Percentiles rank a stretch among this genome's conserved stretches.
phyloP scores from a whole-genome alignment of 768 basidiomycete genomes.

The Xerocomus brunneocitrinus region DNA sequence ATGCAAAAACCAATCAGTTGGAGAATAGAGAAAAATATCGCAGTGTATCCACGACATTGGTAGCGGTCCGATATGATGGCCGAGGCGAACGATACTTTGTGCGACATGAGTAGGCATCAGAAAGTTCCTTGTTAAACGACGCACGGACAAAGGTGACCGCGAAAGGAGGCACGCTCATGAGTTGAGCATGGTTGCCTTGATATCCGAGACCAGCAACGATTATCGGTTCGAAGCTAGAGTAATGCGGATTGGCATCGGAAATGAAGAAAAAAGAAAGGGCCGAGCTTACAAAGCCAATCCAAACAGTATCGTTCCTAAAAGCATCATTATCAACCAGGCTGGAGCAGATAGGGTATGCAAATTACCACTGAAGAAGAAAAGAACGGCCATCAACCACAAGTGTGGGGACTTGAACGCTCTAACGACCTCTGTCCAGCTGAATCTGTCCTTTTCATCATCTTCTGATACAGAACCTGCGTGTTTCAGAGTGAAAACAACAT shows the following conservation, averaged over 20 bases:
- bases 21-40: slow-evolving; percentile 41
- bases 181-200: slow-evolving; percentile 47
- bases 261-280: slow-evolving; percentile 1
- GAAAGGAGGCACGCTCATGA: slow-evolving; percentile 58
- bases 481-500: slow-evolving; percentile 33
- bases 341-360: slow-evolving; percentile 3
- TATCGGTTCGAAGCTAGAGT: slow-evolving; percentile 57
- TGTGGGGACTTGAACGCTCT: slow-evolving; percentile 49
- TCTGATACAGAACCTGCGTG: slow-evolving; percentile 31
- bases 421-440: slow-evolving; percentile 55
- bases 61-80: slow-evolving; percentile 52
- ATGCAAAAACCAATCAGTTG: slow-evolving; percentile 29
- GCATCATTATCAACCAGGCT: neutral
- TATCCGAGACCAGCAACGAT: slow-evolving; percentile 62
- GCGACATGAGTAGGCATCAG: neutral
- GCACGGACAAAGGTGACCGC: slow-evolving; percentile 44
- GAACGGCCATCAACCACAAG: slow-evolving; percentile 45
- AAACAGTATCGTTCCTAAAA: slow-evolving; percentile 14
- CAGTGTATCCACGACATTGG: slow-evolving; percentile 44
- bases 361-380: slow-evolving; percentile 52
- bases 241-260: slow-evolving; percentile 32
- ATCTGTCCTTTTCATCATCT: slow-evolving; percentile 41
- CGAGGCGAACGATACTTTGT: slow-evolving; percentile 33
- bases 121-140: slow-evolving; percentile 11
- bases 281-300: slow-evolving; percentile 24